Evolutionary conservation across 2,329 filamentous ascomycete species (phyloP), one percentile per base, ranked within the genome.

Genomic region (Talaromyces sp.): DNA sequence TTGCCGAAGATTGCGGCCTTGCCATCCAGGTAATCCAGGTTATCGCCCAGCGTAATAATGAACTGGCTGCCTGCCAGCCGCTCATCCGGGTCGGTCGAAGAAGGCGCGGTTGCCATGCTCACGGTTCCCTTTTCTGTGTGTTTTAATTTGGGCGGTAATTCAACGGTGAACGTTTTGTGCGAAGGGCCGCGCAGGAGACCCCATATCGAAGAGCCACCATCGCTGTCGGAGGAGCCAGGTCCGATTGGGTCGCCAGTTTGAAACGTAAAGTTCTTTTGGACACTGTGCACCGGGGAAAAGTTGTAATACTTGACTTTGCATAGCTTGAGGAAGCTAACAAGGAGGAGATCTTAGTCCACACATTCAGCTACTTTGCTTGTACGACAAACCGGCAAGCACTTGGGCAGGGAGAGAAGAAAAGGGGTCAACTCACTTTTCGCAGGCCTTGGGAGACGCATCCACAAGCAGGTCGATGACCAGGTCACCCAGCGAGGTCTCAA

Each of bases 261-360:
- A 77, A 96, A 96, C 63, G 92, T 96, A 77, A 97, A 97, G 76
- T 91, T 87, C 74, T 93, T 94, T 72, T 97, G 94, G 41, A 99
- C 85, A 66, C 88, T 92, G 78, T 97, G 91, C 58, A 97, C 80
- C 27, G 93, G 94, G 6, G 92, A 88, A 75, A 95, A 97, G 80
- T 97, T 97, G 86, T 97, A 99, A 80, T 97, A 99, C 80, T 97
- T 99, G 77, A 92, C 82, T 79, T 97, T 97, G 85, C 94, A 97
- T 68, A 99, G 90, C 83, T 99, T 97, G 60, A 99, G 81, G 75
- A 99, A 97, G 83, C 91, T 95, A 75, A 64, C 73, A 70, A 67
- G 64, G 64, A 68, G 54, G 70, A 75, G 66, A 69, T 80, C 80
- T 86, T 80, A 81, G 80, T 79, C 46, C 70, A 74, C 70, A 74